These are phyloP conservation scores for Clavispora santaluciae DNA, from an alignment of 805 yeast genomes.

Conservation along the genomic window DNA sequence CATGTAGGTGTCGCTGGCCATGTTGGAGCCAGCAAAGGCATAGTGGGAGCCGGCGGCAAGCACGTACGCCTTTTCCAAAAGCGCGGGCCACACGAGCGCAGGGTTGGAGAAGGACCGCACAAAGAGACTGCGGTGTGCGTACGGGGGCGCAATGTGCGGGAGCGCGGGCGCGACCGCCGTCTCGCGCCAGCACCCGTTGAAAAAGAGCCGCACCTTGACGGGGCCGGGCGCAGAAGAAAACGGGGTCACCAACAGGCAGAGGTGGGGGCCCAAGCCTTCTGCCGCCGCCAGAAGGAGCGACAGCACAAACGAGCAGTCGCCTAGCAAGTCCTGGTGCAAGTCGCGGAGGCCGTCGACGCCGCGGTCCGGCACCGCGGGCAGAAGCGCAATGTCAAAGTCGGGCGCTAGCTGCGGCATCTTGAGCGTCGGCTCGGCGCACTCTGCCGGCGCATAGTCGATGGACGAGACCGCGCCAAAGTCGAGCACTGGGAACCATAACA, in stretches of 20 bases:
- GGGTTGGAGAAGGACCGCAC: conserved; percentile 33
- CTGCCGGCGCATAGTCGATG: conserved; percentile 6
- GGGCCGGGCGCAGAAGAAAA: not conserved
- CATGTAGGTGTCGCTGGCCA: conserved; percentile 62
- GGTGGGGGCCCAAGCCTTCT: conserved; percentile 10
- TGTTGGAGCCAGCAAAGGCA: conserved; percentile 68
- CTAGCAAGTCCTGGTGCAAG: conserved; percentile 46
- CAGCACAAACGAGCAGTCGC: conserved; percentile 76
- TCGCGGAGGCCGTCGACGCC: conserved; percentile 4
- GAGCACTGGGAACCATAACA: conserved; percentile 14
- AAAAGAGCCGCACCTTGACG: conserved; percentile 32
- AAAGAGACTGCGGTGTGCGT: conserved; percentile 22
- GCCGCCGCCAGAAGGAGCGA: conserved; percentile 49
- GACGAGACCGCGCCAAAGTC: conserved; percentile 4
- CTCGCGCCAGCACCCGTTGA: conserved; percentile 51
- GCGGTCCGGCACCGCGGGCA: conserved; percentile 3
- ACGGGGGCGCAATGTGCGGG: conserved; percentile 28
- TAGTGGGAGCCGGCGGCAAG: conserved; percentile 56
- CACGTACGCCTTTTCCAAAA: conserved; percentile 75
- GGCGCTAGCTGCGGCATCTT: conserved; percentile 4
- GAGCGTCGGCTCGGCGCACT: not conserved
- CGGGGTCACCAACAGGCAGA: conserved; percentile 19
- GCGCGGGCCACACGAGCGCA: conserved; percentile 55
- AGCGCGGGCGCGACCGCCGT: conserved; percentile 45
- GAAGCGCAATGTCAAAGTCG: conserved; percentile 1